phyloP scores from a whole-genome alignment of 2,329 filamentous ascomycete species.

The Alternaria viburni region DNA sequence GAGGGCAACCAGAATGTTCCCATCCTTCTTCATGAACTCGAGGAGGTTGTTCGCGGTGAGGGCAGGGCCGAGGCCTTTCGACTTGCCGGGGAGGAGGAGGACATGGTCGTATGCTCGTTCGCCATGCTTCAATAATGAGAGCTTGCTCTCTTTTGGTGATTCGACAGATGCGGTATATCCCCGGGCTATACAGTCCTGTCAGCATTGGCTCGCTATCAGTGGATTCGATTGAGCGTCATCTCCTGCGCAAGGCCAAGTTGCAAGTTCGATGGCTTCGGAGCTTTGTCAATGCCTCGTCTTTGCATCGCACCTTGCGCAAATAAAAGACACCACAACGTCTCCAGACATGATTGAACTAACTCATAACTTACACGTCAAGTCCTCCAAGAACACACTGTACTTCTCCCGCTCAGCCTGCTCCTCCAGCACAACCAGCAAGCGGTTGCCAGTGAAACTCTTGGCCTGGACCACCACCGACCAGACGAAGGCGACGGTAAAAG shows the following conservation, averaged over 20 bases:
- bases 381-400: conserved; percentile 82
- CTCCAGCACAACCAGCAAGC: conserved; percentile 86
- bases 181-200: conserved; percentile 63
- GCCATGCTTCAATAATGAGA: conserved; percentile 84
- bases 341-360: neutral
- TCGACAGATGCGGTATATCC: conserved; percentile 83
- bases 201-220: neutral
- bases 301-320: neutral
- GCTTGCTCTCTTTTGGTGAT: conserved; percentile 59
- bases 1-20: conserved; percentile 88
- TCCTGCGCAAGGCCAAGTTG: conserved; percentile 8
- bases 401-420: conserved; percentile 78
- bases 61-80: conserved; percentile 90
- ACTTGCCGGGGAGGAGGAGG: conserved; percentile 83
- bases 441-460: conserved; percentile 77
- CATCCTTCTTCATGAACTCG: conserved; percentile 88
- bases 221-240: conserved; percentile 1
- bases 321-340: neutral
- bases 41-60: conserved; percentile 85
- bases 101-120: conserved; percentile 91
- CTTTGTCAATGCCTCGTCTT: neutral
- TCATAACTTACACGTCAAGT: conserved; percentile 67
- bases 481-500: conserved; percentile 68
- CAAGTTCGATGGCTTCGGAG: conserved; percentile 13
- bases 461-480: conserved; percentile 73